Conservation (phyloP, 495 filamentous ascomycete genomes). For the Xylaria intraflava region DNA sequence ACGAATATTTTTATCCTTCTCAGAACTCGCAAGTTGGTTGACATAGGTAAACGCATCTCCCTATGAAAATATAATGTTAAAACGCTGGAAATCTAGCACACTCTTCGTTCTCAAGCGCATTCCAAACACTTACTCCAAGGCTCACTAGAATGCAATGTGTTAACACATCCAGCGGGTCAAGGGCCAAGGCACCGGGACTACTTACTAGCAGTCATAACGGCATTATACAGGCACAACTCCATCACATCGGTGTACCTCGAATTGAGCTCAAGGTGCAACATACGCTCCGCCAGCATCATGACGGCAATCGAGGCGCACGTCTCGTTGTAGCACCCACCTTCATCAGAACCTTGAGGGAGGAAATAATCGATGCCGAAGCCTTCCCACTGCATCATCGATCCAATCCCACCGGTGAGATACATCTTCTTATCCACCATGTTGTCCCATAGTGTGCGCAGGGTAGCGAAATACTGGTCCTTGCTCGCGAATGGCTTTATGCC, state of each 20-base stretch:
- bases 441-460: constrained; percentile 44
- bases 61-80: constrained; percentile 7
- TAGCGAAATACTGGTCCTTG: constrained; percentile 24
- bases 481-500: constrained; percentile 20
- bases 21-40: constrained; percentile 50
- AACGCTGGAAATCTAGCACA: background rate
- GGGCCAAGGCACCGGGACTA: background rate
- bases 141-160: constrained; percentile 3
- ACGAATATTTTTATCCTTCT: constrained; percentile 36
- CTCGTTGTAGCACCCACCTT: constrained; percentile 57
- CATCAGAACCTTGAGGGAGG: constrained; percentile 48
- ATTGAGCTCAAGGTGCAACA: constrained; percentile 47
- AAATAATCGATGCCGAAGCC: constrained; percentile 57
- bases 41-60: constrained; percentile 51
- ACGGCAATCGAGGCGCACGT: constrained; percentile 56
- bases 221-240: constrained; percentile 56
- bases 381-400: constrained; percentile 54
- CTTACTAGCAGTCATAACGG: constrained; percentile 43
- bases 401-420: constrained; percentile 54
- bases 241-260: constrained; percentile 51
- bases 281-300: constrained; percentile 52
- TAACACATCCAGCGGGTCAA: background rate
- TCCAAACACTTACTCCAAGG: constrained; percentile 7
- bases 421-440: constrained; percentile 55
- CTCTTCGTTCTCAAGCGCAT: background rate